A percentile compares a stretch with the other conserved stretches of the same genome.
These are phyloP conservation scores for Penicillium herquei DNA, from an alignment of 495 filamentous ascomycete species.

Conservation along the genomic window DNA sequence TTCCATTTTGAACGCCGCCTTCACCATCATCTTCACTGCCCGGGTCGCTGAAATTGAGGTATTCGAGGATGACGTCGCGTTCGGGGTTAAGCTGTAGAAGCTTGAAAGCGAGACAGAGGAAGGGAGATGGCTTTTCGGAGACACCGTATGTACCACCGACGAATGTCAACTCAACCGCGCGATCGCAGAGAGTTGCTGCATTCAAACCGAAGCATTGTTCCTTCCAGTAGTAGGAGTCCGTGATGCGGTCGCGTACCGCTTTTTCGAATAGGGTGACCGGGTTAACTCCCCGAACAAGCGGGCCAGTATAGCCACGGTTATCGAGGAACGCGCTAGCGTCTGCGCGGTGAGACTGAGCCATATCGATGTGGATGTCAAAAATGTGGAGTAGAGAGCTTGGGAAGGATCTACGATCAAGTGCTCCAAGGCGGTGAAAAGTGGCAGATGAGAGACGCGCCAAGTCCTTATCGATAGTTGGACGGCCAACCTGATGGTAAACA, in stretches of 20 bases:
- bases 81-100: slow-evolving; percentile 82
- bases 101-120: slow-evolving; percentile 94
- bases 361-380: slow-evolving; percentile 22
- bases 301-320: slow-evolving; percentile 71
- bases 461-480: slow-evolving; percentile 47
- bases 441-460: slow-evolving; percentile 11
- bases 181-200: slow-evolving; percentile 84
- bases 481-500: slow-evolving; percentile 40
- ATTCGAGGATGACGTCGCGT: slow-evolving; percentile 75
- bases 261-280: slow-evolving; percentile 89
- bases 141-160: slow-evolving; percentile 85
- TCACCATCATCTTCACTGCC: slow-evolving; percentile 33
- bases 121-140: slow-evolving; percentile 81
- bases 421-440: slow-evolving; percentile 2
- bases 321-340: slow-evolving; percentile 76
- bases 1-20: slow-evolving; percentile 18
- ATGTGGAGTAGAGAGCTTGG: slow-evolving; percentile 5
- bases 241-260: slow-evolving; percentile 89
- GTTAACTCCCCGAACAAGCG: slow-evolving; percentile 75
- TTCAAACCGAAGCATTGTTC: slow-evolving; percentile 97
- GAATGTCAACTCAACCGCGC: slow-evolving; percentile 76
- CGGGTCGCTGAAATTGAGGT: slow-evolving; percentile 60
- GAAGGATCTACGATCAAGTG: slow-evolving; percentile 12
- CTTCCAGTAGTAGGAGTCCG: slow-evolving; percentile 95
- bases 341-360: slow-evolving; percentile 55